These are phyloP conservation scores for Fraxinus velutina DNA, from an alignment of 305 asterid genomes.

Conservation along the genomic window DNA sequence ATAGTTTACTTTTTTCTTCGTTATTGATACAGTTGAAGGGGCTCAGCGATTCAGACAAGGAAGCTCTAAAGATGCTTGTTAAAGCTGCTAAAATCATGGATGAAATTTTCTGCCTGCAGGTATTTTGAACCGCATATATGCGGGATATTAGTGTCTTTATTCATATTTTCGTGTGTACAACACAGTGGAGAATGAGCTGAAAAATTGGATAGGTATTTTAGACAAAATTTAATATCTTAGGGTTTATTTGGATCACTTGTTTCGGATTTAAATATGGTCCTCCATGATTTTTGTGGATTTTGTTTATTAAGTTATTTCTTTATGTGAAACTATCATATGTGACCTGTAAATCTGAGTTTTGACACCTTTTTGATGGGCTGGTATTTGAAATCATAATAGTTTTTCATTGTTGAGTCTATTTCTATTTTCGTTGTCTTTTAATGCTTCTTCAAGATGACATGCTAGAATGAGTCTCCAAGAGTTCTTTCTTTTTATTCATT, in stretches of 20 bases:
- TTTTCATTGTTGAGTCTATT: not conserved
- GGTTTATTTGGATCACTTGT: not conserved
- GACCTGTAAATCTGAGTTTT: not conserved
- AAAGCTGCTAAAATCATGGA: conserved; percentile 82
- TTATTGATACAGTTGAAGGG: conserved; percentile 53
- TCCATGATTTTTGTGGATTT: not conserved
- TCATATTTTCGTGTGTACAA: conserved; percentile 2
- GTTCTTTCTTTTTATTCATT: not conserved
- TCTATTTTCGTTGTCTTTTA: not conserved
- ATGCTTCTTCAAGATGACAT: not conserved
- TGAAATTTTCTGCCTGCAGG: conserved; percentile 77
- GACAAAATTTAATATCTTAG: not conserved
- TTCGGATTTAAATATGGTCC: not conserved
- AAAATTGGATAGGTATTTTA: not conserved
- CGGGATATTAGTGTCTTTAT: conserved; percentile 9
- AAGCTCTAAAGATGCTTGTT: conserved; percentile 55
- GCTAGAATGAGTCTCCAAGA: not conserved
- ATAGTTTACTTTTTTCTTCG: not conserved
- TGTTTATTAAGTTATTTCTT: not conserved
- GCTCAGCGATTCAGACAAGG: conserved; percentile 66
- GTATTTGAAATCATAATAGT: not conserved
- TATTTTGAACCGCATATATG: conserved; percentile 5
- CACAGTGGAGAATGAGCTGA: not conserved
- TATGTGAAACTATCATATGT: not conserved
- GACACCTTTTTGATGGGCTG: conserved; percentile 4